Conservation (phyloP, 805 yeast species). For the Grigorovia jiainica region DNA sequence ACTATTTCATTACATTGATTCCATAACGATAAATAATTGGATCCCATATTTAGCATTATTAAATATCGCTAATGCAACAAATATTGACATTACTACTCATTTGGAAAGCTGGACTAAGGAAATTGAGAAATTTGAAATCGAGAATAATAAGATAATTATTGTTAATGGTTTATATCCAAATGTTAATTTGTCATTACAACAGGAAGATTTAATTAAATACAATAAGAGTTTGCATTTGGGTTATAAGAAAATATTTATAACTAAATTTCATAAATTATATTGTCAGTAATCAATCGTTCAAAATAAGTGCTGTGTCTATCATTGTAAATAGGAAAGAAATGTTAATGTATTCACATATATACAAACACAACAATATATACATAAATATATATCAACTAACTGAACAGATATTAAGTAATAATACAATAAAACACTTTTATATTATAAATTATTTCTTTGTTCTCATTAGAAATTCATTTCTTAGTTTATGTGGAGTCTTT, state of each 20-base stretch:
- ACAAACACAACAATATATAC: too few species aligned
- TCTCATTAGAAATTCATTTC: too few species aligned
- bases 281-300: too few species aligned
- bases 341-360: too few species aligned
- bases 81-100: not conserved
- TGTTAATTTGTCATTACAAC: slow-evolving; percentile 3
- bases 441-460: too few species aligned
- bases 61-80: slow-evolving; percentile 2
- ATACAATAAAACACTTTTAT: too few species aligned
- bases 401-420: too few species aligned
- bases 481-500: not conserved
- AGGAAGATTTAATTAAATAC: slow-evolving; percentile 6
- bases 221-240: slow-evolving; percentile 8
- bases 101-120: slow-evolving; percentile 13
- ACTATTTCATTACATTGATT: too few species aligned
- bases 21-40: slow-evolving; percentile 13
- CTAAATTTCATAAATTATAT: not conserved
- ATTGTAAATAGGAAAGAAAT: too few species aligned
- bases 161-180: slow-evolving; percentile 7
- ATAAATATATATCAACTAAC: too few species aligned
- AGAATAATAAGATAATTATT: slow-evolving; percentile 4
- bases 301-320: too few species aligned
- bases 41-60: slow-evolving; percentile 22
- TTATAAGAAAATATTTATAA: slow-evolving; percentile 7
- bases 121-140: slow-evolving; percentile 9